Evolutionary conservation across 768 basidiomycete species (phyloP).

Genomic region (Glaciozyma martinii): DNA sequence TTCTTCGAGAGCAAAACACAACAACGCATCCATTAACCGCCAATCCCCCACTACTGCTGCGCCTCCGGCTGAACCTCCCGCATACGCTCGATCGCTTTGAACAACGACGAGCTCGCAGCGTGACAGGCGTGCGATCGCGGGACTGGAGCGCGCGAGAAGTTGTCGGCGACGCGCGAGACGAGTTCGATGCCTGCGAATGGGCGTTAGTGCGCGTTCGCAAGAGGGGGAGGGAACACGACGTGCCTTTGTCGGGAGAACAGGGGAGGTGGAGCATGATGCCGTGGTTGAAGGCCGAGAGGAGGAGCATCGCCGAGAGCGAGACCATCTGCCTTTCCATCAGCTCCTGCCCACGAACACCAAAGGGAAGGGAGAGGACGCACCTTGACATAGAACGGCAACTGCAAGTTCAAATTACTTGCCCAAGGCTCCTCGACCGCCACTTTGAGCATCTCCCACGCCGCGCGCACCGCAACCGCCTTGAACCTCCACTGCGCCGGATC

Average conservation of each 20-base stretch:
- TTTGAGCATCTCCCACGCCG: not conserved
- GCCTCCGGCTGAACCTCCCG: no score
- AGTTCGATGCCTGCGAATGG: not conserved
- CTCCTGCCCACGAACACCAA: not conserved
- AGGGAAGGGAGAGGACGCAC: not conserved
- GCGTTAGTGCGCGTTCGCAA: not conserved
- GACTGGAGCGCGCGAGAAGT: not conserved
- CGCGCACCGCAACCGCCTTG: not conserved
- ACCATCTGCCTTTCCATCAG: not conserved
- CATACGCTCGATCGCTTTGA: not conserved
- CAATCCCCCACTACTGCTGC: no score
- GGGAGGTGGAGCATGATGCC: not conserved
- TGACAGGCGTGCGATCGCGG: not conserved
- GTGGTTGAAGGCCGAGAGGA: not conserved
- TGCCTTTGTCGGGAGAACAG: not conserved
- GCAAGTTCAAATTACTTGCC: not conserved
- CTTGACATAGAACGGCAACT: slow-evolving; percentile 1
- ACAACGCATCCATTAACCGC: no score
- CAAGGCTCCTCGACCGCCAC: not conserved
- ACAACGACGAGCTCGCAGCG: not conserved
- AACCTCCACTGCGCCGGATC: not conserved
- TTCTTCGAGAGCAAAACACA: no score
- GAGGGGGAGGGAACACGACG: not conserved
- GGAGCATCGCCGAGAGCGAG: not conserved
- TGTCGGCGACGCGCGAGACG: not conserved